Percentiles rank a stretch among this genome's conserved stretches.
These are phyloP conservation scores for Penicillium sp. DNA, from an alignment of 2,329 filamentous ascomycete species.

Conservation along the genomic window DNA sequence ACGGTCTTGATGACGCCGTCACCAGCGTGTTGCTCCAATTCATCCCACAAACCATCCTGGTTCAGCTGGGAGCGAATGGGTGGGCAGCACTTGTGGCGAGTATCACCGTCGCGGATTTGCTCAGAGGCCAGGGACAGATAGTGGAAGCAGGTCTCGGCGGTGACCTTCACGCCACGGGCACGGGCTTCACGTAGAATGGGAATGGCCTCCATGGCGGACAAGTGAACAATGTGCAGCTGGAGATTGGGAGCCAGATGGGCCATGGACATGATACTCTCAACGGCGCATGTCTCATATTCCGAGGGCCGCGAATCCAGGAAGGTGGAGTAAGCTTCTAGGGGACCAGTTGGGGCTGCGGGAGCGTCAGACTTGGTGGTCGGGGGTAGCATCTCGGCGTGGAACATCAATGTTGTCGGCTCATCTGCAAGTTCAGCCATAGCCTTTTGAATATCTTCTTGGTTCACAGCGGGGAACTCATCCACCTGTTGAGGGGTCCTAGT, in stretches of 20 bases:
- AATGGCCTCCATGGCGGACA: slow-evolving; percentile 87
- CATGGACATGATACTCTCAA: slow-evolving; percentile 82
- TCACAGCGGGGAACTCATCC: slow-evolving; percentile 94
- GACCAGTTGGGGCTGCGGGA: slow-evolving; percentile 71
- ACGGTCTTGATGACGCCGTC: slow-evolving; percentile 88
- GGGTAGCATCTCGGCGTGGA: slow-evolving; percentile 98
- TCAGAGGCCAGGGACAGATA: slow-evolving; percentile 86
- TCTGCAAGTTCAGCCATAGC: slow-evolving; percentile 82
- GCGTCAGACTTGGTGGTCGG: slow-evolving; percentile 75
- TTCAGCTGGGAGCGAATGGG: slow-evolving; percentile 83
- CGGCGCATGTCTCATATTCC: slow-evolving; percentile 86
- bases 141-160: slow-evolving; percentile 94
- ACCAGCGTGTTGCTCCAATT: slow-evolving; percentile 63
- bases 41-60: slow-evolving; percentile 84
- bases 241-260: slow-evolving; percentile 79
- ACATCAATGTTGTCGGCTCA: slow-evolving; percentile 91
- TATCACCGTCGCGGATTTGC: slow-evolving; percentile 81
- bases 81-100: slow-evolving; percentile 92
- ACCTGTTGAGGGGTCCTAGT: slow-evolving; percentile 59
- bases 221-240: slow-evolving; percentile 89
- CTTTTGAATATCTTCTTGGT: slow-evolving; percentile 73
- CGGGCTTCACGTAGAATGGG: slow-evolving; percentile 78
- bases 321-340: slow-evolving; percentile 78
- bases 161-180: slow-evolving; percentile 76
- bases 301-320: slow-evolving; percentile 91